Conservation (phyloP, 495 filamentous ascomycete species). For the Talaromyces nanjingensis region DNA sequence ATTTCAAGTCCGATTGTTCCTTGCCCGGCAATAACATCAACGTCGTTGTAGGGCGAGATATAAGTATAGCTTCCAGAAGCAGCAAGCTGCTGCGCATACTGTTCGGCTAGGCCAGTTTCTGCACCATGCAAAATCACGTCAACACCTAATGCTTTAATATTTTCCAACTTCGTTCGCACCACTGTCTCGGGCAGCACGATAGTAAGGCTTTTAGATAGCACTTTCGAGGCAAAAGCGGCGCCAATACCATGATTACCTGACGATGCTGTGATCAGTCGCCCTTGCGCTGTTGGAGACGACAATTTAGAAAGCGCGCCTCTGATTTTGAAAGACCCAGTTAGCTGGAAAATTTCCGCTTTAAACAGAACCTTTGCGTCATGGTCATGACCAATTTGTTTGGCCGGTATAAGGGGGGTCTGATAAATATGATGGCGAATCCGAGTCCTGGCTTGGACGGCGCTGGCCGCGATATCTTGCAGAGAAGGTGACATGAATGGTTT, state of each 20-base stretch:
- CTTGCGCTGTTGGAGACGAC: background rate
- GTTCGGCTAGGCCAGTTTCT: background rate
- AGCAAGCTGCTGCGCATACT: background rate
- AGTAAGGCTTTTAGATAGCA: background rate
- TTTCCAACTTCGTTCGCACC: background rate
- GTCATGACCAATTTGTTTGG: background rate
- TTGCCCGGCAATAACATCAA: background rate
- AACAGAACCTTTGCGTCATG: background rate
- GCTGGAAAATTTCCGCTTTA: background rate
- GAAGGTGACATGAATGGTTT: too few species aligned
- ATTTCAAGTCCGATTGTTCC: background rate
- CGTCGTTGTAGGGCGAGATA: background rate
- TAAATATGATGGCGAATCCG: background rate
- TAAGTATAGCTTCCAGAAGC: background rate
- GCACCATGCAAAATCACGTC: background rate
- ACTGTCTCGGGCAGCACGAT: background rate
- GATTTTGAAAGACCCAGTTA: background rate
- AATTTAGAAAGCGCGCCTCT: background rate
- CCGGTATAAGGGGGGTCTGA: background rate
- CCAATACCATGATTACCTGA: background rate
- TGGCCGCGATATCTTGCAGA: too few species aligned
- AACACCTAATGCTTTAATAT: background rate
- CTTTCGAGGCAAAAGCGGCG: background rate
- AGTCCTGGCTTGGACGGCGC: background rate
- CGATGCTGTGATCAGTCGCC: background rate